Conservation (phyloP, 768 basidiomycete genomes). For the Termitomyces sp. region DNA sequence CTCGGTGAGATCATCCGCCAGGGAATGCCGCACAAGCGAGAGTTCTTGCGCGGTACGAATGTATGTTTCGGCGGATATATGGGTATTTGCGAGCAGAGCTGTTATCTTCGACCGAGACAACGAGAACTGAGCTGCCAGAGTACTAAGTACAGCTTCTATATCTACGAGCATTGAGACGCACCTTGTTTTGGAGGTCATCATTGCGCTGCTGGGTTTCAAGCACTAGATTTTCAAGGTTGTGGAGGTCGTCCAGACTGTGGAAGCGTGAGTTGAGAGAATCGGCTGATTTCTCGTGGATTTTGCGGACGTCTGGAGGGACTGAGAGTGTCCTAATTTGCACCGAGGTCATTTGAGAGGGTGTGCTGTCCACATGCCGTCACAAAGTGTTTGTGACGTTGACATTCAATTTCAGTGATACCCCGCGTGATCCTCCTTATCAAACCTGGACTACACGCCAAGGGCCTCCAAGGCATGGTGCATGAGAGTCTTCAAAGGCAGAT, state of each 20-base stretch:
- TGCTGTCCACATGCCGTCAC: slow-evolving; percentile 3
- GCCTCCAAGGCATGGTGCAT: too few relatives aligned
- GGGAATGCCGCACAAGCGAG: slow-evolving; percentile 67
- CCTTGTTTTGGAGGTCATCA: slow-evolving; percentile 36
- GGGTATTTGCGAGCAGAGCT: slow-evolving; percentile 41
- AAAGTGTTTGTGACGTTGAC: too few relatives aligned
- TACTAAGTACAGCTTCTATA: slow-evolving; percentile 23
- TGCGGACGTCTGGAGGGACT: slow-evolving; percentile 35
- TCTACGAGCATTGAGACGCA: slow-evolving; percentile 27
- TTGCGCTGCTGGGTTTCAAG: slow-evolving; percentile 32
- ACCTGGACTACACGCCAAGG: too few relatives aligned
- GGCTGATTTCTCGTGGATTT: slow-evolving; percentile 29
- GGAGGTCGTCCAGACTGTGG: slow-evolving; percentile 43
- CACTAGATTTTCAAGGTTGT: slow-evolving; percentile 38
- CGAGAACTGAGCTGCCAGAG: slow-evolving; percentile 50
- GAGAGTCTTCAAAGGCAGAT: neutral
- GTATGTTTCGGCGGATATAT: slow-evolving; percentile 38
- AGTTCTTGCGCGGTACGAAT: slow-evolving; percentile 66
- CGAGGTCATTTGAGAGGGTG: slow-evolving; percentile 12
- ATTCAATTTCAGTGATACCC: too few relatives aligned
- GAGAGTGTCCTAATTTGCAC: slow-evolving; percentile 41
- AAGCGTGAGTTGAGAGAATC: slow-evolving; percentile 41
- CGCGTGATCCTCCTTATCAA: too few relatives aligned
- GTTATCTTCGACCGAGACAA: slow-evolving; percentile 46
- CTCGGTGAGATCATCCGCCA: slow-evolving; percentile 72